Conservation (phyloP, 1,284 basidiomycete species). For the Cystobasidium slooffiae region DNA sequence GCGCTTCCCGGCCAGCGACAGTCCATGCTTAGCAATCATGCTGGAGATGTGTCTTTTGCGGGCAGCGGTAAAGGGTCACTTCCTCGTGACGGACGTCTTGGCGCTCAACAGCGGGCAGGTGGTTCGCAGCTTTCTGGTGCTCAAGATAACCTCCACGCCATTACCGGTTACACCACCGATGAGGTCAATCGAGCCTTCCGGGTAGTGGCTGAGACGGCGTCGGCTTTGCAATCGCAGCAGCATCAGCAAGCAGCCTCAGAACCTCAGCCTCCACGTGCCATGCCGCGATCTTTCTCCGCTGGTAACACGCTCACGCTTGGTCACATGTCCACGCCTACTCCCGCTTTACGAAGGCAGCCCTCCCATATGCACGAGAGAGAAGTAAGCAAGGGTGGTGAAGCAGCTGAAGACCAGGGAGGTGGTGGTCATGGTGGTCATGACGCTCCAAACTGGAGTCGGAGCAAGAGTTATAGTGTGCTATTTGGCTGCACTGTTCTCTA, state of each 20-base stretch:
- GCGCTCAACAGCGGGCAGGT: not conserved
- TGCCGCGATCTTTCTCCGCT: constrained; percentile 7
- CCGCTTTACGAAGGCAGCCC: constrained; percentile 8
- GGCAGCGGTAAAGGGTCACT: constrained; percentile 25
- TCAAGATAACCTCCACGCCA: constrained; percentile 16
- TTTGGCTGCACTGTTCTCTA: constrained; percentile 89
- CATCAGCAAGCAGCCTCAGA: not conserved
- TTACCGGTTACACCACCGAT: constrained; percentile 67
- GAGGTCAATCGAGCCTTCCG: constrained; percentile 77
- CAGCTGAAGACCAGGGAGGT: constrained; percentile 11
- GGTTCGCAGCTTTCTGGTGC: not conserved
- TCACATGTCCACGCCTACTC: constrained; percentile 28
- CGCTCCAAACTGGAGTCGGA: constrained; percentile 91
- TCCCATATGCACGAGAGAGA: constrained; percentile 41
- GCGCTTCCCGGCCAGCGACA: constrained; percentile 18
- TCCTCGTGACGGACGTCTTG: constrained; percentile 9
- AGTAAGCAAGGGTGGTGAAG: constrained; percentile 19
- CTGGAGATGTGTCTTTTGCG: constrained; percentile 24
- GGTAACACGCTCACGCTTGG: constrained; percentile 1
- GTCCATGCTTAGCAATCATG: constrained; percentile 17
- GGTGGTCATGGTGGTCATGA: constrained; percentile 83
- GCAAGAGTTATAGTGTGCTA: constrained; percentile 81
- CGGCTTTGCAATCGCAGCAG: constrained; percentile 65
- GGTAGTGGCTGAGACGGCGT: constrained; percentile 86
- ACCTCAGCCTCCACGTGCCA: not conserved